phyloP scores from a whole-genome alignment of 1,284 basidiomycete genomes.

The Ceratobasidium sp. region DNA sequence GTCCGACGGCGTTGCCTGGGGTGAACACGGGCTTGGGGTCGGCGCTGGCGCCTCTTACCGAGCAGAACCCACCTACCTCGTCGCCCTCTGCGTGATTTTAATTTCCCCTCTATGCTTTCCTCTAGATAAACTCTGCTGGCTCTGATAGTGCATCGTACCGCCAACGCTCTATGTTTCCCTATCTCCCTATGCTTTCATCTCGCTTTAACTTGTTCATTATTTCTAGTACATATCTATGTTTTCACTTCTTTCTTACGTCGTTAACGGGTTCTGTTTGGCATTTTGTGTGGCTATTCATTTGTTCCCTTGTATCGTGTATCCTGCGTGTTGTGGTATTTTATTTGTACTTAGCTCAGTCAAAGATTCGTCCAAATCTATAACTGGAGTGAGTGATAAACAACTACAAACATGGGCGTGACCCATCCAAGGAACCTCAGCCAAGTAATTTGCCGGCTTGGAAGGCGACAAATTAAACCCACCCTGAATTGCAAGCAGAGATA shows the following conservation, averaged over 20 bases:
- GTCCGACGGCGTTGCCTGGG: slow-evolving; percentile 4
- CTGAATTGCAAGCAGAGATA: neutral
- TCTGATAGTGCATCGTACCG: slow-evolving; percentile 33
- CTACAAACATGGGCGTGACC: too few species aligned
- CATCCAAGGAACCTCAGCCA: too few species aligned
- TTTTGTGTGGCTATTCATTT: neutral
- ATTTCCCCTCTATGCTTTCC: neutral
- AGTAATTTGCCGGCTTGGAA: too few species aligned
- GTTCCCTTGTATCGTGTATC: slow-evolving; percentile 24
- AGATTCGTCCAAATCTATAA: neutral
- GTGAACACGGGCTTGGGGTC: neutral
- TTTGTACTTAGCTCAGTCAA: slow-evolving; percentile 25
- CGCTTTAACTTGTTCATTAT: neutral
- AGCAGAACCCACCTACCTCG: neutral
- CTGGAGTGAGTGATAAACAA: too few species aligned
- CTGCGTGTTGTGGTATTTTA: neutral
- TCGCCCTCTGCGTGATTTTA: slow-evolving; percentile 6
- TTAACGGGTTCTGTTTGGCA: neutral
- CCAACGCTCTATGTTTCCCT: slow-evolving; percentile 14
- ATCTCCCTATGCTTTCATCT: neutral
- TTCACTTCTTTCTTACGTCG: slow-evolving; percentile 14
- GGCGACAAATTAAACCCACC: neutral
- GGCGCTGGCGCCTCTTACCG: slow-evolving; percentile 6
- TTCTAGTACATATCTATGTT: neutral
- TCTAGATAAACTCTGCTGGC: slow-evolving; percentile 3